phyloP scores from a whole-genome alignment of 768 basidiomycete genomes.

The Cantharellus anzutake region DNA sequence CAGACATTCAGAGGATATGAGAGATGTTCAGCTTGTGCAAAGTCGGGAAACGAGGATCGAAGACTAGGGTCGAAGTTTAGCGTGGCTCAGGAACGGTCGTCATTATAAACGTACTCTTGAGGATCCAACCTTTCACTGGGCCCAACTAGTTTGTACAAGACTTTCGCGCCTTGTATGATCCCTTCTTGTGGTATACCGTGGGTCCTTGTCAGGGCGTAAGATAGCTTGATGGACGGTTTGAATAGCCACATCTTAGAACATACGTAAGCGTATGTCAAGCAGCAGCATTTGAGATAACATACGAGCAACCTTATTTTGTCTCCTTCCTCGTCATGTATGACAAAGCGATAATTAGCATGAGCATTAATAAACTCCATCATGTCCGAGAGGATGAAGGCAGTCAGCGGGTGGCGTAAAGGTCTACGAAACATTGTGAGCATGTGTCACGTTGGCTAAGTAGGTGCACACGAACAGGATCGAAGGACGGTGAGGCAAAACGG shows the following conservation, averaged over 20 bases:
- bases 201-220: constrained; percentile 40
- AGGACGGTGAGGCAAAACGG: constrained; percentile 50
- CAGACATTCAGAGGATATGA: constrained; percentile 69
- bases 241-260: constrained; percentile 71
- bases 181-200: constrained; percentile 41
- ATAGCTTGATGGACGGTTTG: constrained; percentile 69
- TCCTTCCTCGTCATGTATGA: constrained; percentile 73
- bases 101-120: not conserved
- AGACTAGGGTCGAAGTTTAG: constrained; percentile 21
- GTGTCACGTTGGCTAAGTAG: not conserved
- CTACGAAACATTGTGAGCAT: constrained; percentile 9
- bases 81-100: not conserved
- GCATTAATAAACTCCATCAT: constrained; percentile 84
- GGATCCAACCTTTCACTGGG: constrained; percentile 28
- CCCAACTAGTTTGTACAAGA: constrained; percentile 63
- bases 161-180: constrained; percentile 55
- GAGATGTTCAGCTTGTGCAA: constrained; percentile 75
- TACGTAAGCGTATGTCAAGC: not conserved
- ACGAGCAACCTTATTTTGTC: constrained; percentile 66
- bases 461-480: constrained; percentile 35
- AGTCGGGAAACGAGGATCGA: constrained; percentile 54
- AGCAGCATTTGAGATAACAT: constrained; percentile 14
- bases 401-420: constrained; percentile 35
- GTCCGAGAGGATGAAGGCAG: constrained; percentile 80
- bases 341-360: constrained; percentile 85